Base-by-base conservation (phyloP, 306 rosid genomes). In the Alnus rubra region DNA sequence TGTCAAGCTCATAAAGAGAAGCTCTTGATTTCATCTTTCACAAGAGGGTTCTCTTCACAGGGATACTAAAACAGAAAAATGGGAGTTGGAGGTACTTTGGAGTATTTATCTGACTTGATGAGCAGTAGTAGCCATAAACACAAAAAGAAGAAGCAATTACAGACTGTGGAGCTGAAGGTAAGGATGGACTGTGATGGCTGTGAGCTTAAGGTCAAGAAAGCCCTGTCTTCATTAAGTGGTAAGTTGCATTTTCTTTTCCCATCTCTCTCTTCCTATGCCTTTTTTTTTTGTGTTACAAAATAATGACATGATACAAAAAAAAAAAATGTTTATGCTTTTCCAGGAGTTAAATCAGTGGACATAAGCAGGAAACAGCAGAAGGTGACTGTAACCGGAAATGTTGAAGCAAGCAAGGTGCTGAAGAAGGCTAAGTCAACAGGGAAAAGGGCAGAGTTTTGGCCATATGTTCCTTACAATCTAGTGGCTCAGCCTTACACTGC, bases 161-260 rank as follows among this genome's bases (percentile, higher is more conserved):
- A 89, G 48, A 93, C 97, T 0, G 98, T 95, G 70, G 99, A 95
- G 81, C 83, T 95, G 30, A 96, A 93, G 82, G 93, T 93, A 71
- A 89, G 96, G 74, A 96, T 96, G 98, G 99, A 96, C 86, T 96
- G 98, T 89, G 98, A 95, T 82, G 99, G 99, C 37, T 96, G 99
- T 88, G 99, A 91, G 86, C 94, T 93, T 12, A 93, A 96, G 92
- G 92, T 96, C 84, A 96, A 91, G 89, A 93, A 93, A 49, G 84
- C 93, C n/a, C 93, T 96, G 71, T 89, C 96, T 74, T 87, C 97
- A 23, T 79, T 92, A 52, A 91, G 84, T 79, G 98, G 97, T 91
- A 84, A 73, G 78, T 74, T n/a, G 15, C 76, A 73, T 71, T 65
- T 28, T 81, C 9, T 47, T 53, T 75, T 9, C 65, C 35, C 33